Percentiles rank a stretch among this genome's conserved stretches.
These are phyloP conservation scores for Papiliotrema laurentii DNA, from an alignment of 1,284 basidiomycete species.

Conservation along the genomic window DNA sequence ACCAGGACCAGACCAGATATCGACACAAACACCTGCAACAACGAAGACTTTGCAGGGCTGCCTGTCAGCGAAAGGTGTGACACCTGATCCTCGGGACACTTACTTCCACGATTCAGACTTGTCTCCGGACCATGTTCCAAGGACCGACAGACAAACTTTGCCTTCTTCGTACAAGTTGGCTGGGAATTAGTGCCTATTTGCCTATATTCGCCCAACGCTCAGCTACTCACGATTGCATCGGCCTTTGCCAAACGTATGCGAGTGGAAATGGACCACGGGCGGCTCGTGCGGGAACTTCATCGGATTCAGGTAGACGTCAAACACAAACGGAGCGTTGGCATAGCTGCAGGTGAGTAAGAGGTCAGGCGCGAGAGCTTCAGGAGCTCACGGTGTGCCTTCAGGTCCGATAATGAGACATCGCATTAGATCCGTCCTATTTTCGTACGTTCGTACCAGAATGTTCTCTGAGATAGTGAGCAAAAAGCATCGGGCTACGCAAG, in stretches of 20 bases:
- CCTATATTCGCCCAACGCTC: background rate
- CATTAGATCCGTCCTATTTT: slow-evolving; percentile 77
- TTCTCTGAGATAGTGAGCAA: slow-evolving; percentile 39
- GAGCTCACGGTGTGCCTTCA: slow-evolving; percentile 69
- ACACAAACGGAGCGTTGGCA: slow-evolving; percentile 87
- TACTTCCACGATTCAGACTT: slow-evolving; percentile 73
- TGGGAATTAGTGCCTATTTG: slow-evolving; percentile 27
- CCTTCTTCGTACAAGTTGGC: slow-evolving; percentile 91
- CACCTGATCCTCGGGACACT: slow-evolving; percentile 3
- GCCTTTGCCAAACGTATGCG: slow-evolving; percentile 91
- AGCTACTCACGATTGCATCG: slow-evolving; percentile 59
- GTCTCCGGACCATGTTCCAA: slow-evolving; percentile 89
- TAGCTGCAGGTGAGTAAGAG: slow-evolving; percentile 49
- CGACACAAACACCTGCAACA: slow-evolving; percentile 87
- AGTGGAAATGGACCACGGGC: slow-evolving; percentile 82
- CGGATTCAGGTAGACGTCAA: slow-evolving; percentile 86
- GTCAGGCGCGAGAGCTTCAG: background rate
- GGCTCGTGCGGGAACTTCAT: slow-evolving; percentile 77
- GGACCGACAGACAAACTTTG: slow-evolving; percentile 86
- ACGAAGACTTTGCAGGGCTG: slow-evolving; percentile 64
- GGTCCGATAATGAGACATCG: slow-evolving; percentile 87
- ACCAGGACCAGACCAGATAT: slow-evolving; percentile 91
- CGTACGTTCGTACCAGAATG: slow-evolving; percentile 54
- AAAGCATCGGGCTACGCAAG: background rate
- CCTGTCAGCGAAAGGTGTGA: slow-evolving; percentile 16